phyloP scores from a whole-genome alignment of 2,329 filamentous ascomycete species.

The Xylaria multiplex region DNA sequence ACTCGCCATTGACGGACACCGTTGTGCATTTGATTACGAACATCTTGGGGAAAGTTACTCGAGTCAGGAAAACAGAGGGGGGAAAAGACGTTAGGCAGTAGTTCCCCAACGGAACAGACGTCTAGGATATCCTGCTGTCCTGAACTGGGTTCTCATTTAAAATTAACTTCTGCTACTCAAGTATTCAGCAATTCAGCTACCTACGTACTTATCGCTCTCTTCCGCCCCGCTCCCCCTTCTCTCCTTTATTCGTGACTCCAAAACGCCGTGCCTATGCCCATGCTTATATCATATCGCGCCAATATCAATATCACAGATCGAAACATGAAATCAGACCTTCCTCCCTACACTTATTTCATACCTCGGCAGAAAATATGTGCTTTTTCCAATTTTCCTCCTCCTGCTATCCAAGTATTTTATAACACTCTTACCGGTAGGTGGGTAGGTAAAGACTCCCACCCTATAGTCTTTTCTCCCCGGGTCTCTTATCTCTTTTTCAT shows the following conservation, averaged over 20 bases:
- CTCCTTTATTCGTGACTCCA: background rate
- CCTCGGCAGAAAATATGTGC: background rate
- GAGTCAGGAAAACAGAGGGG: no score
- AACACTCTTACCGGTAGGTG: background rate
- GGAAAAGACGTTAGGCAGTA: background rate
- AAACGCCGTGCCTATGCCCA: constrained; percentile 27
- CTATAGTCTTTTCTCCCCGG: no score
- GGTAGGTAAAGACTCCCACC: background rate
- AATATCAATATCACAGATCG: constrained; percentile 28
- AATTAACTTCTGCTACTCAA: background rate
- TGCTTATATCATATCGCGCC: constrained; percentile 23
- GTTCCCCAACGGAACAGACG: no score
- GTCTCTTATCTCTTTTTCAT: background rate
- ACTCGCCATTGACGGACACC: no score
- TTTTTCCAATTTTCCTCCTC: constrained; percentile 2
- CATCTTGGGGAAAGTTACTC: no score
- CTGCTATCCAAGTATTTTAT: constrained; percentile 5
- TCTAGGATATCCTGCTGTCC: no score
- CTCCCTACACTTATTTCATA: background rate
- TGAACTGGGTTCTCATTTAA: background rate
- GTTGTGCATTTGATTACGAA: no score
- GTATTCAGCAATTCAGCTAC: background rate
- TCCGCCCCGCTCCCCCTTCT: background rate
- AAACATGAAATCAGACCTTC: constrained; percentile 4
- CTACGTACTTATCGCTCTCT: constrained; percentile 6